Conservation (phyloP, 352 stramenopile species). For the Phytopythium helicoides region DNA sequence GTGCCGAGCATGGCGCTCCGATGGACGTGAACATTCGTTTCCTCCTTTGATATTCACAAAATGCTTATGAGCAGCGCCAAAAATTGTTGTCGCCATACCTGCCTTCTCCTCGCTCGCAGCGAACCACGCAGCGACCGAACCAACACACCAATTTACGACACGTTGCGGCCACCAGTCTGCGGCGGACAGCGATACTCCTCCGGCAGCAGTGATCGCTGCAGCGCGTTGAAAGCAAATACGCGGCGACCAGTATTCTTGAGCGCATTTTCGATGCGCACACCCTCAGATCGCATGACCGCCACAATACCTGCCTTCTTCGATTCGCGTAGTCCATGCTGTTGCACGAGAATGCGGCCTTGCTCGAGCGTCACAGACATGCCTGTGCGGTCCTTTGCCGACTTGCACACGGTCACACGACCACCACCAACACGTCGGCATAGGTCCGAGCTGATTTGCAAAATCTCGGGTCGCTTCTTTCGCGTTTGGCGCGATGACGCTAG, state of each 20-base stretch:
- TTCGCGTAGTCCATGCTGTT: constrained; percentile 68
- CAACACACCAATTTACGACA: constrained; percentile 28
- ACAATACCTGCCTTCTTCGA: constrained; percentile 77
- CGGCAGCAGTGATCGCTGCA: constrained; percentile 77
- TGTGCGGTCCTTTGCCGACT: constrained; percentile 97
- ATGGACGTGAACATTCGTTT: neutral
- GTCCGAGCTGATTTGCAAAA: constrained; percentile 82
- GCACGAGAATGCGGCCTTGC: constrained; percentile 86
- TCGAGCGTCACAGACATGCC: constrained; percentile 97
- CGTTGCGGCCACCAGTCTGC: constrained; percentile 73
- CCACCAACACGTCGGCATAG: constrained; percentile 80
- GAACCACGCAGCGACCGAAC: neutral
- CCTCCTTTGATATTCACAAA: no score
- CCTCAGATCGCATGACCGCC: constrained; percentile 79
- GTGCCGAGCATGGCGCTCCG: neutral
- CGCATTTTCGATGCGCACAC: constrained; percentile 84
- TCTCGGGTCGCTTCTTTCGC: constrained; percentile 83
- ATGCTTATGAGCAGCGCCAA: constrained; percentile 7
- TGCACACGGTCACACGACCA: constrained; percentile 94
- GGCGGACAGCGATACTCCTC: constrained; percentile 83
- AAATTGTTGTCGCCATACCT: no score
- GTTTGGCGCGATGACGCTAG: constrained; percentile 65
- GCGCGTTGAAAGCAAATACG: constrained; percentile 84
- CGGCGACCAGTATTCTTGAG: constrained; percentile 80
- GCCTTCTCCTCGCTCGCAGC: neutral